Evolutionary conservation across 768 basidiomycete genomes (phyloP), one percentile per base, ranked within the genome.

Genomic region (Crepidotus variabilis): DNA sequence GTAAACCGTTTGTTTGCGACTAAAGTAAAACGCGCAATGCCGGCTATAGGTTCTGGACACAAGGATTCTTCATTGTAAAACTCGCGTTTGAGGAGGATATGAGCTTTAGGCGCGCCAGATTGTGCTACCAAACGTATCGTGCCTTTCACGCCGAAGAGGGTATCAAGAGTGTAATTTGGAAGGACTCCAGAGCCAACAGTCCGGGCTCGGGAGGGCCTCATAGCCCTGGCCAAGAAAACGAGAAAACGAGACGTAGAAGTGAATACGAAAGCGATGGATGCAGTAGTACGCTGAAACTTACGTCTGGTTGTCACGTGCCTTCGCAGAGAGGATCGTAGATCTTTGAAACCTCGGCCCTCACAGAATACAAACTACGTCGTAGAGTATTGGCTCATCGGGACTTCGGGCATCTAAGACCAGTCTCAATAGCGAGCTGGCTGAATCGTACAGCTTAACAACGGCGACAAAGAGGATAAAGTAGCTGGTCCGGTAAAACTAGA

Each of bases 1-100:
- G 83, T 83, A 66, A 89, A 84, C 58, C 82, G 73, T 73, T 89
- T 89, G 62, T 80, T 78, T 2, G 87, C 84, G 65, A 86, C 85
- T 11, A 89, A 72, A 64, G 78, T 81, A 65, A 86, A 89, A 67
- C 79, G 81, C 36, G 80, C 76, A 54, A 79, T 65, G 24, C 70
- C 63, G 21, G 67, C 63, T 18, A 68, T 67, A n/a, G 72, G 69
- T 9, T 66, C 76, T 51, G 75, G 76, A 52, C 77, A 78, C 53
- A 63, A 68, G 9, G 78, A 71, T 61, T 79, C 75, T 23, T 80
- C 79, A 11, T 77, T 67, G 18, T 72, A 54, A 59, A 76, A 76
- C 60, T 85, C 85, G 69, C 86, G 85, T 73, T 82, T 77, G 46
- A 89, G 69, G 60, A 88, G 72, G 60, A 86, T 77, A 70, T 89